Evolutionary conservation across 805 yeast species (phyloP).

Genomic region (Ogataea neopini): DNA sequence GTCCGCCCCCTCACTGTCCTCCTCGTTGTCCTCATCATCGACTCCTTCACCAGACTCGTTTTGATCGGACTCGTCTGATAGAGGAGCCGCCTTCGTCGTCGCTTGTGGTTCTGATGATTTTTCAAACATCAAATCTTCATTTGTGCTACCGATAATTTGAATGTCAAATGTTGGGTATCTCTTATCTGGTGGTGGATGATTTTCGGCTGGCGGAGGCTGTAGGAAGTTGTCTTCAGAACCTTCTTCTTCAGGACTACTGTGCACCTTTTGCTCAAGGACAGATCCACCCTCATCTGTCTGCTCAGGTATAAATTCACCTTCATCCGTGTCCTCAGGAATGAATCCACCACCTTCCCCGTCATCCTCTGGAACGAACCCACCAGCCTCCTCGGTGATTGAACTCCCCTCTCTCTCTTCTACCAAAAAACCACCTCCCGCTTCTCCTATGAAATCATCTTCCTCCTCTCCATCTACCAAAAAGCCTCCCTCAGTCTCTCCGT

Average conservation of each 20-base stretch:
- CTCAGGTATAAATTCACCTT: neutral
- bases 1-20: constrained; percentile 45
- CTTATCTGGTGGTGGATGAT: neutral
- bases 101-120: neutral
- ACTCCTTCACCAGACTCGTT: neutral
- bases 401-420: constrained; percentile 15
- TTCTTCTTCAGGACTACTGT: too few species aligned
- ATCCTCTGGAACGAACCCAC: too few species aligned
- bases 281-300: too few species aligned
- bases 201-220: neutral
- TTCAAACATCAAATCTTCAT: neutral
- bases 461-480: neutral
- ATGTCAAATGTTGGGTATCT: constrained; percentile 5
- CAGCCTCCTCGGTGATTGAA: too few species aligned
- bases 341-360: constrained; percentile 24
- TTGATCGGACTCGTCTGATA: neutral
- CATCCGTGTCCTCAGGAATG: constrained; percentile 4
- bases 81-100: neutral
- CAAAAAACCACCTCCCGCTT: constrained; percentile 6
- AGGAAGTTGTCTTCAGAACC: too few species aligned
- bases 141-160: neutral
- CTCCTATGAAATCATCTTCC: neutral
- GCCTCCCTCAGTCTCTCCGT: constrained; percentile 7
- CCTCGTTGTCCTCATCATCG: constrained; percentile 38
- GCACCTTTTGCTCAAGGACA: too few species aligned